A percentile compares a stretch with the other conserved stretches of the same genome.
These are phyloP conservation scores for Solioccasus polychromus DNA, from an alignment of 768 basidiomycete species.

Conservation along the genomic window DNA sequence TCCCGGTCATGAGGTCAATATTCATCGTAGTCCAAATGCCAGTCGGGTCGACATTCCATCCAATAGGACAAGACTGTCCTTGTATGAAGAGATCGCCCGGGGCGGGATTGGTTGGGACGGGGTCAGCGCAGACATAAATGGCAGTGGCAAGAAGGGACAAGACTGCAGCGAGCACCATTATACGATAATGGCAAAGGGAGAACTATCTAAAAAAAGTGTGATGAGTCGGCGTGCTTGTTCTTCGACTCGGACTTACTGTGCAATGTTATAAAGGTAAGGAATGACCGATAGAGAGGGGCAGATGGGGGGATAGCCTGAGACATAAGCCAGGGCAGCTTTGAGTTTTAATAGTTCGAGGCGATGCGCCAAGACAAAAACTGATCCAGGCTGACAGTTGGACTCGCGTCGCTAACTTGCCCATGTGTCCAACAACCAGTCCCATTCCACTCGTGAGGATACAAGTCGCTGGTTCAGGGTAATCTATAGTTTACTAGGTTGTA, in stretches of 20 bases:
- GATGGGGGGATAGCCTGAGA: no score
- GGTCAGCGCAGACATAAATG: constrained; percentile 49
- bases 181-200: constrained; percentile 4
- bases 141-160: constrained; percentile 26
- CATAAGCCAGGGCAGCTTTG: no score
- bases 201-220: background rate
- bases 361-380: background rate
- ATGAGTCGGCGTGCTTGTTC: background rate
- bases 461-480: no score
- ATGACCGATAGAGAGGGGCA: constrained; percentile 9
- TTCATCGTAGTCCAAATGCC: constrained; percentile 68
- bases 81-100: constrained; percentile 57
- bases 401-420: constrained; percentile 5
- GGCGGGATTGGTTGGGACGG: constrained; percentile 55
- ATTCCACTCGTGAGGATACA: constrained; percentile 1
- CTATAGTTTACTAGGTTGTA: background rate
- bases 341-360: no score
- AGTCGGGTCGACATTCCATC: constrained; percentile 58
- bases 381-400: background rate
- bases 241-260: background rate
- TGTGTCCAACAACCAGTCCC: background rate
- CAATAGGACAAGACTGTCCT: constrained; percentile 52
- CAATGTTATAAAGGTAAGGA: no score
- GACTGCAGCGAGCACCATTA: no score
- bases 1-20: constrained; percentile 79